Conservation (phyloP, 768 basidiomycete species). For the Pisolithus microcarpus region DNA sequence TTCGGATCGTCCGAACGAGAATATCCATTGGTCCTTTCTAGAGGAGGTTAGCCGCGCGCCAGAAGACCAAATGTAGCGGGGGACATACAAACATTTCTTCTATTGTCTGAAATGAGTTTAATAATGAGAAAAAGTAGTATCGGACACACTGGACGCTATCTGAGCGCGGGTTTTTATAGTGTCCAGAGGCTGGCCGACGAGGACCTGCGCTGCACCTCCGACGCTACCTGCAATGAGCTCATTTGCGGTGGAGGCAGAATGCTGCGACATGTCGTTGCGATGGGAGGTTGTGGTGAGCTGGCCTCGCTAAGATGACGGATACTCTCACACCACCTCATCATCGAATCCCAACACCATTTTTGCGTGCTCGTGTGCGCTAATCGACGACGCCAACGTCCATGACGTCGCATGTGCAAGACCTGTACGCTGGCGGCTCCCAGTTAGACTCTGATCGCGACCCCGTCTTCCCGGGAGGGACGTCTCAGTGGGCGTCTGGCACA, state of each 20-base stretch:
- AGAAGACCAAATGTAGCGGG: background rate
- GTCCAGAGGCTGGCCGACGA: conserved; percentile 90
- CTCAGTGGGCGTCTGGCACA: conserved; percentile 15
- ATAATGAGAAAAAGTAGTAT: background rate
- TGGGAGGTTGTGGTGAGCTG: background rate
- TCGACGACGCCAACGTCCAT: background rate
- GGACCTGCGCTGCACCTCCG: conserved; percentile 90
- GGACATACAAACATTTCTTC: conserved; percentile 80
- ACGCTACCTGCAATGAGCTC: conserved; percentile 85
- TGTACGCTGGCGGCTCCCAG: background rate
- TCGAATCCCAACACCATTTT: background rate
- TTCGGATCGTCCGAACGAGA: conserved; percentile 65
- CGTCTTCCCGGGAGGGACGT: conserved; percentile 17
- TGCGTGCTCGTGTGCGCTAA: background rate
- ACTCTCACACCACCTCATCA: background rate
- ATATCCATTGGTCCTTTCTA: conserved; percentile 96
- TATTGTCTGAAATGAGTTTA: conserved; percentile 22
- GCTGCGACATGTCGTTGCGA: conserved; percentile 10
- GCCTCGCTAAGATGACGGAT: background rate
- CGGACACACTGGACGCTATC: conserved; percentile 64
- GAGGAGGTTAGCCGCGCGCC: background rate
- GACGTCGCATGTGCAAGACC: background rate
- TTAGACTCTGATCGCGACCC: conserved; percentile 27
- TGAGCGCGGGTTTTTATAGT: conserved; percentile 87
- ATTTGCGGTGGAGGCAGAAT: conserved; percentile 55